These are phyloP conservation scores for Malania oleifera DNA, from an alignment of 164 flowering plant genomes.

Conservation along the genomic window DNA sequence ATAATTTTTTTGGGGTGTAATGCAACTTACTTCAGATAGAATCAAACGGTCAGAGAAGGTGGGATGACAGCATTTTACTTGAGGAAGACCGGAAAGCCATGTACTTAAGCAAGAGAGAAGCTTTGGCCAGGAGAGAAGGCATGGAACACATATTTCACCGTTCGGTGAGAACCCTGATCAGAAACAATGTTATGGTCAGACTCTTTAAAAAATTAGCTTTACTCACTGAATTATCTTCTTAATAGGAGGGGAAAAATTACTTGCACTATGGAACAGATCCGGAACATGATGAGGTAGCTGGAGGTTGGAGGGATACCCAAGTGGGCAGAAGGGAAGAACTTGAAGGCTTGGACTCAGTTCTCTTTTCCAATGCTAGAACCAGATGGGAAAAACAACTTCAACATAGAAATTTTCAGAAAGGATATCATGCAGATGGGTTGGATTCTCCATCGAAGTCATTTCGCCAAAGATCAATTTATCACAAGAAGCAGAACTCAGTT, in stretches of 20 bases:
- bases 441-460: slow-evolving; percentile 23
- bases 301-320: slow-evolving; percentile 48
- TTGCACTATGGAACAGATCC: slow-evolving; percentile 44
- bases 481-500: slow-evolving; percentile 25
- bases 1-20: no score
- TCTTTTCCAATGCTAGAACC: slow-evolving; percentile 16
- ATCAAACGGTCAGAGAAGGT: slow-evolving; percentile 30
- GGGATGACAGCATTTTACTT: slow-evolving; percentile 52
- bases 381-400: slow-evolving; percentile 22
- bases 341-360: slow-evolving; percentile 27
- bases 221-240: neutral
- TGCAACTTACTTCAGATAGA: slow-evolving; percentile 34
- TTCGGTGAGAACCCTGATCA: slow-evolving; percentile 28
- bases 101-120: slow-evolving; percentile 41
- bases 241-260: slow-evolving; percentile 26
- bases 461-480: slow-evolving; percentile 32
- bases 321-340: slow-evolving; percentile 34
- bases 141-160: slow-evolving; percentile 45
- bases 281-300: slow-evolving; percentile 30
- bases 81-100: slow-evolving; percentile 45
- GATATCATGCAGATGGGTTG: slow-evolving; percentile 19
- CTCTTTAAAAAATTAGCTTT: neutral
- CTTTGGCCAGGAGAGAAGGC: slow-evolving; percentile 45
- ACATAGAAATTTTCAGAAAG: slow-evolving; percentile 12
- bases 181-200: no score